Evolutionary conservation across 306 rosid species (phyloP).

Genomic region (Benincasa hispida): DNA sequence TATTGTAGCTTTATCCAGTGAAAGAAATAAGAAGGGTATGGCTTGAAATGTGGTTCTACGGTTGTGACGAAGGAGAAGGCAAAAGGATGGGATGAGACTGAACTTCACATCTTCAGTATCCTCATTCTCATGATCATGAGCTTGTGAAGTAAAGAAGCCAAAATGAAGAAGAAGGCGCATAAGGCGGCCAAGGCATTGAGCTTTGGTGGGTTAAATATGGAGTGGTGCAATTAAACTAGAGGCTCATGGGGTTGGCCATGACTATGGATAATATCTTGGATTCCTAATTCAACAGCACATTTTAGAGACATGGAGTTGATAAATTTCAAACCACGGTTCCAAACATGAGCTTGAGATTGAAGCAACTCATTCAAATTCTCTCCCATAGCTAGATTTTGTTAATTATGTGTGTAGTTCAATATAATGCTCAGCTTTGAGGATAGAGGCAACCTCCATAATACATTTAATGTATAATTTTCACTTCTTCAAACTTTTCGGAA

Average conservation of each 20-base stretch:
- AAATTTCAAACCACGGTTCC: slow-evolving; percentile 4
- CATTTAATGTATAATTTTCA: too few species aligned
- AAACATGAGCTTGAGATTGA: slow-evolving; percentile 20
- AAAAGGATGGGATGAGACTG: slow-evolving; percentile 18
- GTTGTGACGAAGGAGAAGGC: slow-evolving; percentile 8
- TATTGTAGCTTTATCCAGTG: slow-evolving; percentile 8
- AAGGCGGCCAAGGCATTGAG: slow-evolving; percentile 14
- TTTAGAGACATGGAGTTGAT: slow-evolving; percentile 23
- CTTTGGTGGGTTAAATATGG: slow-evolving; percentile 17
- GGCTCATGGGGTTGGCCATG: slow-evolving; percentile 43
- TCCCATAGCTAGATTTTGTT: background rate
- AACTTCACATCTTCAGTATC: slow-evolving; percentile 12
- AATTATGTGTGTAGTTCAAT: too few species aligned
- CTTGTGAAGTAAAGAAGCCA: slow-evolving; percentile 14
- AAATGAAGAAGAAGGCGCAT: slow-evolving; percentile 27
- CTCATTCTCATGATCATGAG: too few species aligned
- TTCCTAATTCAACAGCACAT: slow-evolving; percentile 23
- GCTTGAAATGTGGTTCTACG: too few species aligned
- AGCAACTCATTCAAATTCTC: background rate
- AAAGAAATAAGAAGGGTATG: background rate
- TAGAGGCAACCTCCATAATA: too few species aligned
- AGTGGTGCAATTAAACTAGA: slow-evolving; percentile 19
- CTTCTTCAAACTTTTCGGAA: too few species aligned
- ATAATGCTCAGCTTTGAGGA: too few species aligned
- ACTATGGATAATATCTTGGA: slow-evolving; percentile 22